phyloP scores from a whole-genome alignment of 202 grass and related monocot species.

The Setaria italica region DNA sequence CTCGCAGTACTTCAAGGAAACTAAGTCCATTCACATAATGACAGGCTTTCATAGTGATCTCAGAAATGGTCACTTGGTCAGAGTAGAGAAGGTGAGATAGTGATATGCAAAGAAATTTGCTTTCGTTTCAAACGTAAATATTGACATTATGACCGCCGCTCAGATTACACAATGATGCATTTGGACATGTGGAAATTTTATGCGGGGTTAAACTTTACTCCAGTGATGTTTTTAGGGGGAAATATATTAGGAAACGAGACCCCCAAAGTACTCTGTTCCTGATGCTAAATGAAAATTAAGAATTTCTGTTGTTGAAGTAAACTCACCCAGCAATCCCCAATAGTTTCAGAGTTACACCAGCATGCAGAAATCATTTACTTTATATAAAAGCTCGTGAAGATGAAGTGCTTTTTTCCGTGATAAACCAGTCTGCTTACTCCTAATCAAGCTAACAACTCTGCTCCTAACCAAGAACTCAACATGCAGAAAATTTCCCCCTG shows the following conservation, averaged over 20 bases:
- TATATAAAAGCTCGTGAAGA: neutral
- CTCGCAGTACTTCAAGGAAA: slow-evolving; percentile 6
- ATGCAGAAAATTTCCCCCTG: neutral
- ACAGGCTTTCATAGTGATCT: neutral
- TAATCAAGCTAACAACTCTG: too few species aligned
- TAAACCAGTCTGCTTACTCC: neutral
- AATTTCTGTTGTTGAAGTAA: neutral
- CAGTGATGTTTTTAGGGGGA: neutral
- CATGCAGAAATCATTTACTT: neutral
- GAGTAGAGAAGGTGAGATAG: slow-evolving; percentile 18
- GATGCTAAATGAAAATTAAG: neutral
- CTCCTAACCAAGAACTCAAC: neutral
- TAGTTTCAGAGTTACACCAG: neutral
- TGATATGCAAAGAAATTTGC: neutral
- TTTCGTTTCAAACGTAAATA: neutral
- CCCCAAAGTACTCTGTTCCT: neutral
- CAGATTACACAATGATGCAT: neutral
- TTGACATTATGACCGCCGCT: neutral
- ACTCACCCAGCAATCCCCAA: neutral
- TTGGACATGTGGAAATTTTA: neutral
- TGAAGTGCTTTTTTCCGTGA: neutral
- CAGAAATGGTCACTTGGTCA: slow-evolving; percentile 25
- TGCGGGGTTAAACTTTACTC: neutral
- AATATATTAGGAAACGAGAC: neutral
- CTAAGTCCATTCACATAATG: slow-evolving; percentile 8